Evolutionary conservation across 1,284 basidiomycete genomes (phyloP), one percentile per base, ranked within the genome.

Genomic region (Ceratobasidium sp.): DNA sequence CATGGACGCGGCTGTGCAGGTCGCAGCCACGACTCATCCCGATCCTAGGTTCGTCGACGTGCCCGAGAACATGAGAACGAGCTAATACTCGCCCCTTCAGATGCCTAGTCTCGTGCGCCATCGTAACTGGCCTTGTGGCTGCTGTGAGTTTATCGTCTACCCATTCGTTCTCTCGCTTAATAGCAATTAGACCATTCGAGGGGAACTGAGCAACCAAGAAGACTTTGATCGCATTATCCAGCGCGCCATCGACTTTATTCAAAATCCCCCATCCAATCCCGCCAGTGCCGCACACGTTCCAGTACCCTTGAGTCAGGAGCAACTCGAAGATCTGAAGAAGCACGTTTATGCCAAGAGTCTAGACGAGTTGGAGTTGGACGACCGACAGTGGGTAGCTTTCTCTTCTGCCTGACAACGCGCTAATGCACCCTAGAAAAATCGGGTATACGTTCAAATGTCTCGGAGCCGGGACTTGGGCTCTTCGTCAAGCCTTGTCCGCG

Each of bases 371-470:
- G n/a, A 69, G 49, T 35, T 69, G 35, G 68, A 69, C 38, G 47
- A 47, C 15, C 40, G 68, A 52, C 43, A 58, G 68, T 69, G 13
- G 29, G 57, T 42, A 34, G 13, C 34, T 27, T 20, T 13, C 25
- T 31, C 0, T 22, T 13, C n/a, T 32, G 10, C 5, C 13, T 3
- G n/a, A 1, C 54, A 45, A 38, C 38, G 20, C 29, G 4, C 2
- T n/a, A 10, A 25, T 6, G 15, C 17, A 27, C 2, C 20, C 10
- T 31, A 70, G 69, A 29, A 31, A 50, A 17, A 70, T 70, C 20
- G 69, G 69, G n/a, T 70, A 70, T 43, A 70, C 69, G 15, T 52
- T 53, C 17, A 70, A 70, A 45, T 70, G 69, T 65, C 53, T 70
- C 40, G 69, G 57, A 34, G 47, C 57, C 4, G 69, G 69, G 5